A percentile compares a stretch with the other conserved stretches of the same genome.
phyloP scores from a whole-genome alignment of 805 yeast genomes.

The Metschnikowia amazonensis region DNA sequence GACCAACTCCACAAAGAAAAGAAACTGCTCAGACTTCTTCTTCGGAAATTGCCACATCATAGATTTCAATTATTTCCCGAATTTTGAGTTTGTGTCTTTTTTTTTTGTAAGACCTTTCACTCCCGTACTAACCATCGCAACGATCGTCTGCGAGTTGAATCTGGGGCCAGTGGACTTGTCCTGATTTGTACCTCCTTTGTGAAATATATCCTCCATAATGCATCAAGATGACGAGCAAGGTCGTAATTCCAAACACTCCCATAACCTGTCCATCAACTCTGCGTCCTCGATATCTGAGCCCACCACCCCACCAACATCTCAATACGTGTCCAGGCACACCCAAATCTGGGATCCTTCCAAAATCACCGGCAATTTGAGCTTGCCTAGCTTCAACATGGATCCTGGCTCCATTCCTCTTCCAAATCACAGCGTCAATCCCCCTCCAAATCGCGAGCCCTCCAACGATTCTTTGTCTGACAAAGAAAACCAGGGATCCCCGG shows the following conservation, averaged over 20 bases:
- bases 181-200: neutral
- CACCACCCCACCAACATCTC: conserved; percentile 43
- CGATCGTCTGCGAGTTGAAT: neutral
- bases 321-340: conserved; percentile 16
- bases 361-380: conserved; percentile 23
- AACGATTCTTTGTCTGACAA: conserved; percentile 9
- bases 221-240: conserved; percentile 1
- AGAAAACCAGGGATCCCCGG: conserved; percentile 5
- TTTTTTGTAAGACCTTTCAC: neutral
- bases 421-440: neutral
- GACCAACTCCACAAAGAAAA: neutral
- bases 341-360: conserved; percentile 30
- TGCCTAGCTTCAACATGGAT: conserved; percentile 29
- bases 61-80: too few relatives aligned
- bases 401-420: conserved; percentile 1
- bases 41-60: too few relatives aligned
- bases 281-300: conserved; percentile 47
- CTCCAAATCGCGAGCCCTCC: conserved; percentile 4
- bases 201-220: neutral
- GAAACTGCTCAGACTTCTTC: neutral
- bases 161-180: neutral
- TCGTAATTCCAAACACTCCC: conserved; percentile 20
- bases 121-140: neutral
- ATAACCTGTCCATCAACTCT: conserved; percentile 42
- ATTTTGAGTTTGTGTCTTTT: neutral